Evolutionary conservation across 1,139 yeast genomes (phyloP), one percentile per base, ranked within the genome.

Genomic region (Petasospora fabianii): DNA sequence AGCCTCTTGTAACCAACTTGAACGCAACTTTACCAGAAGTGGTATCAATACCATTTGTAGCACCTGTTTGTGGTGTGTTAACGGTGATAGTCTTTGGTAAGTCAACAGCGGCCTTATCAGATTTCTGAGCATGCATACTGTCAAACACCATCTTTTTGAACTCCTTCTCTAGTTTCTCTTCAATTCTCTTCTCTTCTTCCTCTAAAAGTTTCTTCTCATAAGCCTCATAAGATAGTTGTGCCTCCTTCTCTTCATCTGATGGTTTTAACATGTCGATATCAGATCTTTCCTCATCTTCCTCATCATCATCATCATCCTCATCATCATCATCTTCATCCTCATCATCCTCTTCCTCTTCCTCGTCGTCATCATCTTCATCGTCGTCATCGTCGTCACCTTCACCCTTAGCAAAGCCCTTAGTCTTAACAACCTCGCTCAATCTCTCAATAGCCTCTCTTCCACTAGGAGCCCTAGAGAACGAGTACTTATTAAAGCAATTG

Each of bases 161-260:
- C 49, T 79, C 81, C 40, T 62, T 68, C 34, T 79, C 84, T 39
- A 81, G 54, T 19, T 71, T 75, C 8, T 68, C 72, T 16, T 71
- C 75, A 34, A 74, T 66, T 46, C 65, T 69, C 31, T 58, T 63
- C 30, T 72, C 78, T 36, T 67, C 69, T 18, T 64, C 69, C 10
- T 60, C 56, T 35, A 55, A 57, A 30, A 65, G 43, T 33, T 56
- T 64, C 22, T 47, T 47, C 37, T 65, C 65, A 42, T 59, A 62
- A 26, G 63, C 66, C 22, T 64, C 67, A 37, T 59, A 59, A 39
- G 60, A 59, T 20, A 65, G 45, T 41, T 52, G 44, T 34, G 50
- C 49, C 3, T 42, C 52, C 2, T 46, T 49, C 1, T 46, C 50
- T 5, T 48, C 53, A 4, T 43, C 50, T 11, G 10, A 5, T 22